A percentile compares a stretch with the other conserved stretches of the same genome.
Conservation (phyloP, 2,329 filamentous ascomycete species). For the Botrytis byssoidea region DNA sequence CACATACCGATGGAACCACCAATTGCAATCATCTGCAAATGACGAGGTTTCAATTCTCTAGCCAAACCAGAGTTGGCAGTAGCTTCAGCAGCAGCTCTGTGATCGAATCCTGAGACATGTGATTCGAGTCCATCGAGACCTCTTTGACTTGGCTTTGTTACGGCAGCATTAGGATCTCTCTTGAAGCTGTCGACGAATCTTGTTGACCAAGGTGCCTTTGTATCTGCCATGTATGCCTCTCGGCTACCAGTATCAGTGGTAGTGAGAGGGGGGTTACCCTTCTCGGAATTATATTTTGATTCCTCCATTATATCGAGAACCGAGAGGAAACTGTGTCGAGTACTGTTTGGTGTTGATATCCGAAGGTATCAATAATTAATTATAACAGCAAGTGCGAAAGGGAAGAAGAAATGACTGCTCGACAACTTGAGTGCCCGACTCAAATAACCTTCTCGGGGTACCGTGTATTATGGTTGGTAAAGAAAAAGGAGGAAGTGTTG, state of each 20-base stretch:
- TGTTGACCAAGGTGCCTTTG: conserved; percentile 27
- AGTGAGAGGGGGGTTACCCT: background rate
- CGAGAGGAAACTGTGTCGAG: background rate
- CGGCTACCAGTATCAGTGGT: background rate
- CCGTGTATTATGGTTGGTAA: background rate
- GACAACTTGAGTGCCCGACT: conserved; percentile 5
- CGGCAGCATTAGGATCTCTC: conserved; percentile 45
- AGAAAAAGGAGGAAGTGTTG: background rate
- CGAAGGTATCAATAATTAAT: conserved; percentile 3
- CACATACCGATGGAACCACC: conserved; percentile 32
- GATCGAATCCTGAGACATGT: conserved; percentile 49
- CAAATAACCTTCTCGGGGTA: background rate
- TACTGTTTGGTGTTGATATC: background rate
- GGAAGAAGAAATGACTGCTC: background rate
- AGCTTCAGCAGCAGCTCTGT: conserved; percentile 58
- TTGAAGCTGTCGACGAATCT: conserved; percentile 36
- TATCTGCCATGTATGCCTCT: conserved; percentile 7
- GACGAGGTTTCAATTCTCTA: conserved; percentile 51
- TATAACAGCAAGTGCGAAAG: background rate
- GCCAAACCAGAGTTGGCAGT: conserved; percentile 75
- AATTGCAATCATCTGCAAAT: conserved; percentile 60
- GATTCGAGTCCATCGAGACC: conserved; percentile 7
- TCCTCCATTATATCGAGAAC: conserved; percentile 8
- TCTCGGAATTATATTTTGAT: conserved; percentile 12
- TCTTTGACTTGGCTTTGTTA: conserved; percentile 38